Evolutionary conservation across 257 asterid genomes (phyloP).

Genomic region (Fraxinus pennsylvanica): DNA sequence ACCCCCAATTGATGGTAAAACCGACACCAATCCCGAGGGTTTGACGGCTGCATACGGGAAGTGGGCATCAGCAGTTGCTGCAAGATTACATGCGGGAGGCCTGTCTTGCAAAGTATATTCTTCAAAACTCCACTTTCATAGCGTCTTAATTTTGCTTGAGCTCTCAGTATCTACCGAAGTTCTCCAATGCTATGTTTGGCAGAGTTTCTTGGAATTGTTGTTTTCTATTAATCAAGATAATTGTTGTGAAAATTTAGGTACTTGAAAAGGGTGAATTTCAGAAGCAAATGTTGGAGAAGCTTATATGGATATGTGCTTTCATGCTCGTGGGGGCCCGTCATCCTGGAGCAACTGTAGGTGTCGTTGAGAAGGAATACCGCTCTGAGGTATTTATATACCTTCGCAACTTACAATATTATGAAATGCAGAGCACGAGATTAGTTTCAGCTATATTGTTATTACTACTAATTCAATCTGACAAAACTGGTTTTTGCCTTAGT

Average conservation of each 20-base stretch:
- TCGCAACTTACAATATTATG: not conserved
- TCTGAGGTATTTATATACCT: conserved; percentile 59
- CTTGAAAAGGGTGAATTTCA: conserved; percentile 81
- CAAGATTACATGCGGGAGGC: conserved; percentile 74
- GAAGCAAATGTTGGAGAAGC: conserved; percentile 97
- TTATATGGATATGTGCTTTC: conserved; percentile 96
- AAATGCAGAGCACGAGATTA: not conserved
- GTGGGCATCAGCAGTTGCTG: conserved; percentile 92
- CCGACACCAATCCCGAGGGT: conserved; percentile 95
- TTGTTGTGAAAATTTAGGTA: conserved; percentile 49
- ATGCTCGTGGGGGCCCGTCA: conserved; percentile 99
- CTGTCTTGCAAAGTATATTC: conserved; percentile 90
- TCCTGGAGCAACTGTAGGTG: conserved; percentile 94
- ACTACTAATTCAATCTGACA: not conserved
- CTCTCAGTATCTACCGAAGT: not conserved
- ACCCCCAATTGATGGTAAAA: conserved; percentile 86
- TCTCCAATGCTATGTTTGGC: not conserved
- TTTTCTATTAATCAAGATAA: not conserved
- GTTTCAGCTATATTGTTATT: not conserved
- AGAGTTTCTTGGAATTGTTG: not conserved
- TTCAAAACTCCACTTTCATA: not conserved
- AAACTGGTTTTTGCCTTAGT: not conserved
- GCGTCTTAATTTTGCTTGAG: not conserved
- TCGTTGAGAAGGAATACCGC: conserved; percentile 77
- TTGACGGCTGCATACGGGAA: conserved; percentile 91